Conservation (phyloP, 2,329 filamentous ascomycete genomes). For the Paecilomyces dactylethromorphus region DNA sequence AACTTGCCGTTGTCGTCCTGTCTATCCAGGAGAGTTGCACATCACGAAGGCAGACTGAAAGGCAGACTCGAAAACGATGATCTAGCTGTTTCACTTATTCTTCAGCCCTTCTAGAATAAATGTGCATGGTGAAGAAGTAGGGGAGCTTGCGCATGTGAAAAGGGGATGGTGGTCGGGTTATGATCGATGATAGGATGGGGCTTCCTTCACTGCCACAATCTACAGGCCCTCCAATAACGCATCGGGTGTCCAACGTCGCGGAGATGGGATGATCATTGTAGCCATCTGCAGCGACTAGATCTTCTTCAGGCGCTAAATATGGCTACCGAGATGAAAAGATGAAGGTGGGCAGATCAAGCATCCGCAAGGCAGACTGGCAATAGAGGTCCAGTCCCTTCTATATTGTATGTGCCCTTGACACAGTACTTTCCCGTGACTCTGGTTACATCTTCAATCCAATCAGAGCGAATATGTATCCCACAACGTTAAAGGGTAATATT, state of each 20-base stretch:
- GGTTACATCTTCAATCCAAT: not conserved
- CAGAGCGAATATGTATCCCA: not conserved
- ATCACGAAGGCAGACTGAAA: not conserved
- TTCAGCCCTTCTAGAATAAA: not conserved
- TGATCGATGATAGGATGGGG: not conserved
- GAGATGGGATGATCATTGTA: not conserved
- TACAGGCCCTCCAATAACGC: not conserved
- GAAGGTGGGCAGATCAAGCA: not conserved
- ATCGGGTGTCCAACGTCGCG: not conserved
- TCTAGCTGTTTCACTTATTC: not conserved
- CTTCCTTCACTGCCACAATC: not conserved
- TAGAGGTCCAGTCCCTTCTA: not conserved
- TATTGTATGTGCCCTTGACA: not conserved
- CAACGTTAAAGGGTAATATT: not conserved
- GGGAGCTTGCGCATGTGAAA: not conserved
- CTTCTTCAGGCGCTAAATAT: not conserved
- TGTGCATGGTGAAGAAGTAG: not conserved
- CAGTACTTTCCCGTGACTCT: not conserved
- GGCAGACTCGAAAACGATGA: not conserved
- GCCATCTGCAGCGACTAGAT: not conserved
- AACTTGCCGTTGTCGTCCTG: too few relatives aligned
- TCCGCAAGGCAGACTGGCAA: not conserved
- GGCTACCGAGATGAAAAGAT: not conserved
- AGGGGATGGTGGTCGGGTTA: not conserved
- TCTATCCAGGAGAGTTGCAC: not conserved